Evolutionary conservation across 768 basidiomycete species (phyloP), one percentile per base, ranked within the genome.

Genomic region (Wakefieldia striispora): DNA sequence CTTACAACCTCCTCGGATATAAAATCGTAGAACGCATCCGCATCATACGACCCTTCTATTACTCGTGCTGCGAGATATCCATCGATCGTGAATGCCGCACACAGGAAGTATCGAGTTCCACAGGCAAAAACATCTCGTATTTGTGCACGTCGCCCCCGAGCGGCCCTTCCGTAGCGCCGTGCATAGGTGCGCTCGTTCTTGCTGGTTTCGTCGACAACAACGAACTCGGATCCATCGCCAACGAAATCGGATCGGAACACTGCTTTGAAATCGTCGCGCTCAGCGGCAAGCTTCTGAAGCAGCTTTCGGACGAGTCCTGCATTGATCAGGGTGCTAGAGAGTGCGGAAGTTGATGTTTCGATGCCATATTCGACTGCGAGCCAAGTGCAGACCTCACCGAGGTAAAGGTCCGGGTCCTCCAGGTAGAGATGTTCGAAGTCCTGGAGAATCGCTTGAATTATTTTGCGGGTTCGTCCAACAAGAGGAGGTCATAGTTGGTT

Each of bases 11-110:
- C 43, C 9, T 45, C 17, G 1, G 33, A 49, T 31, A 75, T 61
- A 51, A 72, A 75, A 44, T 74, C n/a, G 56, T 61, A 63, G 47
- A 75, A 74, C 34, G 62, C 58, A 2, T 53, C 49, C 2, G 56
- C 54, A 57, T 72, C 58, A 36, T 72, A 56, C 4, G 71, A 72
- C 23, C 71, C 73, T 23, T 56, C 53, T 17, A 73, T 58, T 3
- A 60, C 54, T 1, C 46, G 52, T 5, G 45, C 33, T 5, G 39
- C 20, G 5, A 53, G 14, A 4, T 45, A 48, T 4, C 38, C 51
- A 6, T 53, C 51, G 0, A 53, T 39, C 1, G 64, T 70, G 24
- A 75, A 39, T 6, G 71, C 73, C 5, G 68, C 64, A 24, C 72
- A 51, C 20, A 74, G 49, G 20, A 59, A 67, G 43, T 68, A 75